Percentiles rank a stretch among this genome's conserved stretches.
phyloP scores from a whole-genome alignment of 2,329 filamentous ascomycete species.

The Bimuria novae-zelandiae region DNA sequence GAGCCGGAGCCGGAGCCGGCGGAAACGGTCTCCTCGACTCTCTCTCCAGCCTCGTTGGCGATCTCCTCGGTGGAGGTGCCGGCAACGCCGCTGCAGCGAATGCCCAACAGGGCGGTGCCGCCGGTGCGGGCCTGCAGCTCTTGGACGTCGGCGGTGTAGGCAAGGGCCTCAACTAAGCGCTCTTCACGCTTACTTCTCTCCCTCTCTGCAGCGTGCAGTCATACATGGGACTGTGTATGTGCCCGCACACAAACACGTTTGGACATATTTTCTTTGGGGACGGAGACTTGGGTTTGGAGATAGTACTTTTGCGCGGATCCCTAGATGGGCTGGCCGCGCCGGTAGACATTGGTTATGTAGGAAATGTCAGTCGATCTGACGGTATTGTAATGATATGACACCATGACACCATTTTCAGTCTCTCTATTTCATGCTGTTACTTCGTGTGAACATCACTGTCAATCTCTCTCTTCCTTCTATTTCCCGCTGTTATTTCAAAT shows the following conservation, averaged over 20 bases:
- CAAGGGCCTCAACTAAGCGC: neutral
- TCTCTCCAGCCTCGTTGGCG: conserved; percentile 4
- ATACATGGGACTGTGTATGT: neutral
- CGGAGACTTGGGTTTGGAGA: conserved; percentile 5
- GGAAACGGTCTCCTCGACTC: neutral
- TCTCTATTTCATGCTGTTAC: too few relatives aligned
- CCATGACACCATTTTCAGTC: too few relatives aligned
- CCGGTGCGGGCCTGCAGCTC: too few relatives aligned
- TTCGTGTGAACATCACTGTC: too few relatives aligned
- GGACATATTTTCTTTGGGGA: conserved; percentile 5
- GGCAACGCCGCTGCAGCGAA: neutral
- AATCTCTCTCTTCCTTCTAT: neutral
- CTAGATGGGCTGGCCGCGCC: neutral
- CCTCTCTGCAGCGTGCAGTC: too few relatives aligned
- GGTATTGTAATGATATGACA: conserved; percentile 1
- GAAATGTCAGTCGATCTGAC: conserved; percentile 11
- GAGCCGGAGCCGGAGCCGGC: neutral
- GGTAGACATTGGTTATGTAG: conserved; percentile 8
- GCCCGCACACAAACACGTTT: neutral
- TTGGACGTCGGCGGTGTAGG: neutral
- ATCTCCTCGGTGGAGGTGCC: conserved; percentile 8
- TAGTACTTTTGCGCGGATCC: neutral
- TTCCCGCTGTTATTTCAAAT: neutral
- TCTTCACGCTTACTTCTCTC: neutral
- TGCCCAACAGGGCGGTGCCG: neutral